Evolutionary conservation across 306 rosid species (phyloP), one percentile per base, ranked within the genome.

Genomic region (Clitoria ternatea): DNA sequence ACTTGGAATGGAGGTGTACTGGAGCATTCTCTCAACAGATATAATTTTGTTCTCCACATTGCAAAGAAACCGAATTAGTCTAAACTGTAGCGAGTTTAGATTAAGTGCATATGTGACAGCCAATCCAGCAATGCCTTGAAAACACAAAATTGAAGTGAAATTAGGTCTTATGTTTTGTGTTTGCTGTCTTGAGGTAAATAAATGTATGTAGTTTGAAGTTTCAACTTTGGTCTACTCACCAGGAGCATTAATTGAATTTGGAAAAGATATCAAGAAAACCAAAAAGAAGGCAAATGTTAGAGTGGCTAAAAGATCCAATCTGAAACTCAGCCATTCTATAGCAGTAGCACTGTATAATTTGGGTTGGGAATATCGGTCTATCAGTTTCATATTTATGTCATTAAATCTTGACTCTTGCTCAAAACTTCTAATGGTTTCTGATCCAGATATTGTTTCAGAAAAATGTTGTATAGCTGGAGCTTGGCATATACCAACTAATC

Each of bases 401-500:
- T 55, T 79, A 71, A 92, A 92, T 82, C 90, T 86, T 7, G 85
- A 76, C 49, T 82, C 88, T 75, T 90, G 92, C 32, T 88, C 88
- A 45, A 90, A 90, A 79, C 96, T 70, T 72, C 98, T 85, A 32
- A 90, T 92, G 39, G 98, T 90, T 45, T 81, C 82, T 60, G 90
- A 71, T 49, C 97, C 98, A 6, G 90, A 90, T 37, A 92, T 85
- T 1, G 96, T 90, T 80, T 92, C 96, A 0, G 96, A 70, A 82
- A 92, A 92, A 61, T 88, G 92, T 48, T 90, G 96, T 48, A 92
- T 86, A 14, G 85, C 91, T n/a, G 92, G 96, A 70, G 98, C 96
- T 85, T 90, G 85, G 65, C 96, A 92, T 54, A 78, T 84, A 35
- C 98, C 98, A 63, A 85, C 82, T 71, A 90, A 77, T 29, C 96